Evolutionary conservation across 331 rosid genomes (phyloP), one percentile per base, ranked within the genome.

Genomic region (Erythrophleum ivorense): DNA sequence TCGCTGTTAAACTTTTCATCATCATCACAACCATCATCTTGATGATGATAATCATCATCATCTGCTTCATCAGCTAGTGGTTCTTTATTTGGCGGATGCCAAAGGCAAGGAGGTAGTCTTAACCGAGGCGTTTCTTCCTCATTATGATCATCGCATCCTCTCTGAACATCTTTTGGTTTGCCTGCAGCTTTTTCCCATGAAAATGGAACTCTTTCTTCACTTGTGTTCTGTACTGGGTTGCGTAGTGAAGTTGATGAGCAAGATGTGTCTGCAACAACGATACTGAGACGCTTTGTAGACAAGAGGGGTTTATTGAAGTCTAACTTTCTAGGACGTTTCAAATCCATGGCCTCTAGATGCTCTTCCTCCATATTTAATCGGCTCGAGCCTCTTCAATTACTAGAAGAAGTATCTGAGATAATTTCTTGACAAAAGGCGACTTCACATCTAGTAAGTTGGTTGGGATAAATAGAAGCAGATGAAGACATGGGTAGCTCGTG

Each of bases 121-220:
- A 79, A 90, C 33, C 91, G 90, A 2, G 97, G 97, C 0, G 92
- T 87, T 67, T 34, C 83, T 48, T 16, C 82, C 5, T 74, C 89
- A 3, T 73, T 15, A 33, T 72, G 73, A 5, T n/a, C 36, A 41
- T 43, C 21, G 8, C 5, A 6, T 15, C 55, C 76, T 1, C 49
- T 82, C 3, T 76, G 65, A 4, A 19, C 34, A 46, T 87, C 85
- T 78, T 89, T 95, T 1, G 97, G 95, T 76, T 89, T 93, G 1
- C 98, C 96, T 0, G 98, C 89, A 64, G 88, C 86, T 86, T 81
- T 81, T 73, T 95, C 98, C 97, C 96, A 95, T 1, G 96, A 93
- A 84, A 95, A 95, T 6, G 98, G 98, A 78, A 95, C 83, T 55
- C 94, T 74, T 29, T 86, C 87, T 5, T 87, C 86, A 2, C 88